Base-by-base conservation (phyloP, 495 filamentous ascomycete species). In the Letharia columbiana region DNA sequence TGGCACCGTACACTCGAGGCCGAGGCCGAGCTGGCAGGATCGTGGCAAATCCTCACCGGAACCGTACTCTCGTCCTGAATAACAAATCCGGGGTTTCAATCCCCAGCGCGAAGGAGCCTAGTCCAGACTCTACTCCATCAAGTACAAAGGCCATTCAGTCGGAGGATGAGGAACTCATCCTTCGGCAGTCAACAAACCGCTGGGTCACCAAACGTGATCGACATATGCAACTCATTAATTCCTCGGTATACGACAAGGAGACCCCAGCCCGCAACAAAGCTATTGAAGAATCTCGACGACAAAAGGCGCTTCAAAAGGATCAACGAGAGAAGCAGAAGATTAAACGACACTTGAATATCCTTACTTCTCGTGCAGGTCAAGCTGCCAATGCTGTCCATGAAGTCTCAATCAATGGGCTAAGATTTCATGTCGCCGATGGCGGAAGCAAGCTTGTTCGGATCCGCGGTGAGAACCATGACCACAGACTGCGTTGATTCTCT, bases 151-250 rank as follows among this genome's bases (percentile, higher is more conserved):
- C 76, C 20, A 72, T 79, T 15, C 79, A 73, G 10, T 73, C 78
- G 13, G 77, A 67, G 23, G 76, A 78, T 23, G 74, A 74, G 68
- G 76, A 78, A 35, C 63, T 64, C 50, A 73, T 76, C 47, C 66
- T 60, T 61, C 44, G 67, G 49, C 70, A 75, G 33, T 62, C 72
- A 39, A 63, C 74, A 60, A 74, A 65, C 57, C 75, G 84, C 15
- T 95, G 91, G 88, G 85, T 96, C 41, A 82, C 88, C 31, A 93
- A 89, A 73, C 86, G 80, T 62, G 91, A 92, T 69, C 88, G 91
- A 62, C 91, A 95, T 69, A 84, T 92, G 76, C 92, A 96, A 75
- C 76, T 96, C 59, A 96, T 97, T 76, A 96, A 96, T 72, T 82
- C 87, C 23, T 82, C 86, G 4, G 82, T 96, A 18, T 96, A 90